Evolutionary conservation across 768 basidiomycete genomes (phyloP), one percentile per base, ranked within the genome.

Genomic region (Panaeolus papilionaceus): DNA sequence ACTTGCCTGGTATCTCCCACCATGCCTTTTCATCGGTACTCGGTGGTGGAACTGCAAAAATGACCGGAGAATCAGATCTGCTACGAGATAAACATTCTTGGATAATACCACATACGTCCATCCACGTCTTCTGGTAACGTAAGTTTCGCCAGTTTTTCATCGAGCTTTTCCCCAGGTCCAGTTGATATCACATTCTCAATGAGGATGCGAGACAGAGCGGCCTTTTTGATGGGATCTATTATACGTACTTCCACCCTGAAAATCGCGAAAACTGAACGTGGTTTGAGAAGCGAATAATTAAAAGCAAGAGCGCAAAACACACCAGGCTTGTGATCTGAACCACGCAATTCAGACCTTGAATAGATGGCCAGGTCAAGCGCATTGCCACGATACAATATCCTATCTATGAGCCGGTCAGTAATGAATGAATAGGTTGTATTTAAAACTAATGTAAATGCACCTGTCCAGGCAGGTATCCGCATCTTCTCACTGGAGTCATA

Each of bases 261-360:
- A 7, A 95, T 78, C 4, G 89, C 94, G 72, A 92, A 97, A 4
- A 99, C 97, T 94, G 68, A 45, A n/a, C 67, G 38, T 47, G 10
- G 64, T 66, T 61, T 45, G 16, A n/a, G 11, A 47, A 33, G 37
- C 26, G 40, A 67, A 23, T 37, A 20, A 67, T 20, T 40, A n/a
- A 63, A 51, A 28, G 61, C 10, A 62, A 39, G 63, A 20, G n/a
- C 45, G 12, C 14, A 28, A 45, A 39, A 64, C 80, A 64, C 69
- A 91, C 95, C 94, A 76, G 98, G 98, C 75, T 92, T 90, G 76
- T 99, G 98, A 80, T 99, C 98, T 6, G 98, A 99, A n/a, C 92
- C 89, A 73, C 83, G 84, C 66, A 99, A 79, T 71, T 97, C 94
- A 7, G 94, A 92, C 67, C 95, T 84, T 20, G 90, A 89, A 77